These are phyloP conservation scores for Apiospora hydei DNA, from an alignment of 2,329 filamentous ascomycete species.

Conservation along the genomic window DNA sequence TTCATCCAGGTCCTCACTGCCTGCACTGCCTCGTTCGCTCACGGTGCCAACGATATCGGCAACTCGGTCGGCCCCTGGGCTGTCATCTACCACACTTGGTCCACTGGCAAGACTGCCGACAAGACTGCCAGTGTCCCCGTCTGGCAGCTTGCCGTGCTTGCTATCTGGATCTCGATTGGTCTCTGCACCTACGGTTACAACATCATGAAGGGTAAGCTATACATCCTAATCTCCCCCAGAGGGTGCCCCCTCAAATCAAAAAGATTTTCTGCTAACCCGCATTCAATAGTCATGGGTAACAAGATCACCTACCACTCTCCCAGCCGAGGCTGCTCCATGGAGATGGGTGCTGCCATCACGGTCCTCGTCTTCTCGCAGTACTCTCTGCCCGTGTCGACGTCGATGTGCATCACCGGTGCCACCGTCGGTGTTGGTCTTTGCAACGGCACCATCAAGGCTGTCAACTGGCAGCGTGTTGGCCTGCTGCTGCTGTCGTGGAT, in stretches of 20 bases:
- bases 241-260: slow-evolving; percentile 33
- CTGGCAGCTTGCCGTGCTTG: slow-evolving; percentile 80
- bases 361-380: slow-evolving; percentile 79
- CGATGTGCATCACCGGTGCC: slow-evolving; percentile 82
- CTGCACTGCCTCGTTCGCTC: slow-evolving; percentile 76
- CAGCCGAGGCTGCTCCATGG: slow-evolving; percentile 68
- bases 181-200: slow-evolving; percentile 81
- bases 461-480: slow-evolving; percentile 78
- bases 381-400: slow-evolving; percentile 77
- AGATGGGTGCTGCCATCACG: slow-evolving; percentile 80
- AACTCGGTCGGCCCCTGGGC: slow-evolving; percentile 76
- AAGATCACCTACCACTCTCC: slow-evolving; percentile 45
- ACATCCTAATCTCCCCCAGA: slow-evolving; percentile 22
- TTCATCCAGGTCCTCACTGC: slow-evolving; percentile 73
- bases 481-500: slow-evolving; percentile 74
- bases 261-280: slow-evolving; percentile 34
- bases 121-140: slow-evolving; percentile 72
- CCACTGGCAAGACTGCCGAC: slow-evolving; percentile 64
- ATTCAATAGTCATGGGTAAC: slow-evolving; percentile 69
- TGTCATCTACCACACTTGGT: slow-evolving; percentile 73
- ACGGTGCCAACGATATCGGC: slow-evolving; percentile 80
- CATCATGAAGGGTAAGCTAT: slow-evolving; percentile 75
- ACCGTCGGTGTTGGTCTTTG: slow-evolving; percentile 81
- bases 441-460: slow-evolving; percentile 74
- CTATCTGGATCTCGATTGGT: slow-evolving; percentile 68